Base-by-base conservation (phyloP, 176 grass and related monocot genomes). In the Aegilops umbellulata region DNA sequence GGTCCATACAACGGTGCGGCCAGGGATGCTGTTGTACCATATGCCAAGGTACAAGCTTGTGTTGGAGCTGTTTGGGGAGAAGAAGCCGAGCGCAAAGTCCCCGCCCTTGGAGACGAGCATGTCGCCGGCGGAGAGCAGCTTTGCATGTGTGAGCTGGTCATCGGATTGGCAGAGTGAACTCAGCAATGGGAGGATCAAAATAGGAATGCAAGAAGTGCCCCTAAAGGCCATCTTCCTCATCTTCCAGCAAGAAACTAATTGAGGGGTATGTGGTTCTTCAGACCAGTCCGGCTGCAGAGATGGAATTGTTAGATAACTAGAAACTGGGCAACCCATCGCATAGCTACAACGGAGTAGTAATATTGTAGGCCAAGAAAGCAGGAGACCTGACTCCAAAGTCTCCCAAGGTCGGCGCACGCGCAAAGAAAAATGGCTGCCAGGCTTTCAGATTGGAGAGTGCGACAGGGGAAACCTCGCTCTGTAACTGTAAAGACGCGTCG, bases 111-210 rank as follows among this genome's bases (percentile, higher is more conserved):
- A 72, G 69, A 72, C 2, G 36, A 72, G 22, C 22, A 0, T 72
- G 30, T 68, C 30, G 30, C 65, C 3, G 3, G 30, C 16, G 8
- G 4, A 17, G 65, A 68, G 65, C 30, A 30, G 65, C 3, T 72
- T 67, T 6, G 32, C 69, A 2, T 29, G 51, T 27, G 76, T 81
- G 16, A 91, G 69, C 23, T 57, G 16, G 14, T 88, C 87, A 67
- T 67, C 12, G 10, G 76, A 74, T 84, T 44, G 15, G 26, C 76
- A 80, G 27, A 67, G 26, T 1, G 82, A 74, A 34, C 29, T 26
- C 6, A 57, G 39, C 6, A 85, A 19, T 30, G 77, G 61, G 22
- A 85, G 22, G 65, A 35, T 20, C 17, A 69, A 69, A 69, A 69
- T 22, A 20, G 31, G 17, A 32, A 69, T 2, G 3, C 31, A 69